Conservation (phyloP, 2,329 filamentous ascomycete species). For the Aspergillus ruber region DNA sequence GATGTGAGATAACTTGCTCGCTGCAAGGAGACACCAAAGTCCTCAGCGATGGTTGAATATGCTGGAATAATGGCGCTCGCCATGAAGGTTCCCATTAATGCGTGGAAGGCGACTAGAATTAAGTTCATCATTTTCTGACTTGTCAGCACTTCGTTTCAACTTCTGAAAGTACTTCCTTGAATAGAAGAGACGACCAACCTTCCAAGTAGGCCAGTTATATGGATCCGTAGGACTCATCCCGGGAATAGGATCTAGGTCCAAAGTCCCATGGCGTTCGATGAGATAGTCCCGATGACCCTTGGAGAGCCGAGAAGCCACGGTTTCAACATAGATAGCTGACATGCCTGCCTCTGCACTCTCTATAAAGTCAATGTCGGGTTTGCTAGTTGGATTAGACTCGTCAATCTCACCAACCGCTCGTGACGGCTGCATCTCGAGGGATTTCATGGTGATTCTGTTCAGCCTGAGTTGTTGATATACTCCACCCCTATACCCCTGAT, state of each 20-base stretch:
- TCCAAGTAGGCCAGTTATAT: slow-evolving; percentile 52
- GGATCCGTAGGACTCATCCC: slow-evolving; percentile 47
- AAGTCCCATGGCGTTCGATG: slow-evolving; percentile 48
- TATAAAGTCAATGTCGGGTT: slow-evolving; percentile 22
- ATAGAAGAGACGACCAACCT: slow-evolving; percentile 25
- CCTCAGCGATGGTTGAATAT: slow-evolving; percentile 47
- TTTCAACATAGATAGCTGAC: slow-evolving; percentile 19
- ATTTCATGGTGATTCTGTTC: slow-evolving; percentile 12
- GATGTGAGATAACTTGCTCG: slow-evolving; percentile 49
- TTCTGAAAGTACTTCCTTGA: not conserved
- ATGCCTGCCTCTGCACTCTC: slow-evolving; percentile 23
- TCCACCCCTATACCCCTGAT: not conserved
- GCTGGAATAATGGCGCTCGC: slow-evolving; percentile 52
- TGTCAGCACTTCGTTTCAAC: not conserved
- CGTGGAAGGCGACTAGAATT: slow-evolving; percentile 51
- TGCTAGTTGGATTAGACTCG: slow-evolving; percentile 8
- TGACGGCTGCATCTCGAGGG: slow-evolving; percentile 21
- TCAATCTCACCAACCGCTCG: slow-evolving; percentile 8
- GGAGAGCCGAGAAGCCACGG: slow-evolving; percentile 21
- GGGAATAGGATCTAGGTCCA: slow-evolving; percentile 51
- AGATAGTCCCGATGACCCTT: slow-evolving; percentile 42
- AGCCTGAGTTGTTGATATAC: not conserved
- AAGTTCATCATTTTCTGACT: slow-evolving; percentile 50
- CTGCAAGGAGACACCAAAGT: slow-evolving; percentile 45
- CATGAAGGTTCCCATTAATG: slow-evolving; percentile 54